Evolutionary conservation across 2,329 filamentous ascomycete genomes (phyloP), one percentile per base, ranked within the genome.

Genomic region (Colletotrichum siamense): DNA sequence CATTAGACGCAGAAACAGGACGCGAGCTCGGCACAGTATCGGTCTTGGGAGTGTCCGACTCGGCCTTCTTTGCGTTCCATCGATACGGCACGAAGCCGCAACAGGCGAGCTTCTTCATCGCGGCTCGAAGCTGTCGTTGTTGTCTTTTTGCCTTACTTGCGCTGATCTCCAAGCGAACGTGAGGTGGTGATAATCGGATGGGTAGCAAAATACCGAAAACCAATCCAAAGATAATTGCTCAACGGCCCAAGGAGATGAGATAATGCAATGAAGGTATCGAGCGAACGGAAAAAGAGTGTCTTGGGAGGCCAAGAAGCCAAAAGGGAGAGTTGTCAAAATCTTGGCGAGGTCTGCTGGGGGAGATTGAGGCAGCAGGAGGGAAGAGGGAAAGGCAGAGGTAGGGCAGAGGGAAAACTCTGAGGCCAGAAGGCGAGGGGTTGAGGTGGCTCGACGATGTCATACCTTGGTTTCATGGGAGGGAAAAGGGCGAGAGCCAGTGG

Each of bases 211-310:
- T 64, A 68, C 73, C 57, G 34, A 68, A 65, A 57, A 30, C 64
- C 73, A 57, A 76, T 76, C 73, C 73, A 73, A 52, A 76, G 70
- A 76, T 73, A 66, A 66, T 65, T 68, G 44, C 57, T 36, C 57
- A 55, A 26, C 36, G 61, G 70, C 73, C 73, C 73, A 76, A 75
- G 57, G 63, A 64, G 57, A 64, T 64, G 64, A 62, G 65, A 76
- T 64, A 65, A 76, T 73, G 70, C 73, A 76, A 69, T 64, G 64
- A 62, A 26, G 69, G 52, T 67, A 39, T 52, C 67, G 69, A 64
- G 73, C 63, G 32, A 67, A n/a, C 26, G 30, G 26, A 52, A 69
- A 72, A 63, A 16, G 49, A 66, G 68, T 26, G 57, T 70, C 26
- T 70, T 9, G 32, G 72, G 7, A 28, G 57, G 16, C 61, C 69